A percentile compares a stretch with the other conserved stretches of the same genome.
Evolutionary conservation across 1,139 yeast genomes (phyloP).

Genomic region (Taphrina flavorubra): DNA sequence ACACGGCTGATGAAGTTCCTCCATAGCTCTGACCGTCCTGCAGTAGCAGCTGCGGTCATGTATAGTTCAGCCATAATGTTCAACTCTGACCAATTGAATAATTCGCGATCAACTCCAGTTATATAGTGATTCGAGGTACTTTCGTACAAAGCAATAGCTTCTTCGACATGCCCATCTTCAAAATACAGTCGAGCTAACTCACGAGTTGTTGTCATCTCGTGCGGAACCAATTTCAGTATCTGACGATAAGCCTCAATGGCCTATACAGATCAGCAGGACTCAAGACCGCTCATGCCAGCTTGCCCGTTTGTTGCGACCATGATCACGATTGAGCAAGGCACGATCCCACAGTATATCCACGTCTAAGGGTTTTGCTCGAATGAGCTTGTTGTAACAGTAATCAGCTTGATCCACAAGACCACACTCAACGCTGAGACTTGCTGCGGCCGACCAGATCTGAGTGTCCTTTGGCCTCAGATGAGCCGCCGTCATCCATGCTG

Average conservation of each 20-base stretch:
- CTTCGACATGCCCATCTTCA: conserved; percentile 73
- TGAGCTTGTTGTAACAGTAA: conserved; percentile 77
- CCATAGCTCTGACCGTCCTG: conserved; percentile 57
- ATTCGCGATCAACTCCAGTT: conserved; percentile 48
- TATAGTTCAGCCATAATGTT: conserved; percentile 83
- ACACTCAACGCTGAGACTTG: conserved; percentile 71
- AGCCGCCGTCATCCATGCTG: conserved; percentile 84
- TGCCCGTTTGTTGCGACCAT: conserved; percentile 52
- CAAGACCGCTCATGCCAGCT: conserved; percentile 49
- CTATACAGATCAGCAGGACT: conserved; percentile 4
- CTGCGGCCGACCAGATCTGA: conserved; percentile 84
- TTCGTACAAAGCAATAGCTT: conserved; percentile 80
- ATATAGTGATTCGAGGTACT: conserved; percentile 63
- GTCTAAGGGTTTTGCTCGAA: conserved; percentile 63
- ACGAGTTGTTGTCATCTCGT: conserved; percentile 65
- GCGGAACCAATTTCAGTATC: conserved; percentile 63
- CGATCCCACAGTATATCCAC: conserved; percentile 57
- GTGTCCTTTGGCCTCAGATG: conserved; percentile 77
- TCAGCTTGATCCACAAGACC: conserved; percentile 82
- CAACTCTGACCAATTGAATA: conserved; percentile 85
- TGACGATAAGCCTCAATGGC: conserved; percentile 78
- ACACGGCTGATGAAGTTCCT: conserved; percentile 67
- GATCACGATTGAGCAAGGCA: conserved; percentile 56
- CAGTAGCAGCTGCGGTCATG: conserved; percentile 57
- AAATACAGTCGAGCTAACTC: conserved; percentile 80